Evolutionary conservation across 805 yeast species (phyloP), one percentile per base, ranked within the genome.

Genomic region (Deakozyma indianensis): DNA sequence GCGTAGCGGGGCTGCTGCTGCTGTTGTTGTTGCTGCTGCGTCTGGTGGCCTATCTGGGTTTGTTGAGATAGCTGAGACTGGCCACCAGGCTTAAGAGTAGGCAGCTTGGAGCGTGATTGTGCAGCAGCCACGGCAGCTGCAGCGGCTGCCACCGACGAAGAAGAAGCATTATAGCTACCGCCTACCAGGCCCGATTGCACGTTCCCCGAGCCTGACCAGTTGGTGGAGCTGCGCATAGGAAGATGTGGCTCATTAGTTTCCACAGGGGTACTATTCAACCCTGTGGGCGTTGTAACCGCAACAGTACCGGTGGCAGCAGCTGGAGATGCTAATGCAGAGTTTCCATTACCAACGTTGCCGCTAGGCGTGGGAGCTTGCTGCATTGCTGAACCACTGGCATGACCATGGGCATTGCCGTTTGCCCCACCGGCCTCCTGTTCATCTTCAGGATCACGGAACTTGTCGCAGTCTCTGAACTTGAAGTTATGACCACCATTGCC

Each of bases 401-500:
- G n/a, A n/a, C 22, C 22, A 35, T 21, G 7, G 41, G 22, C 20
- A 16, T n/a, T n/a, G 11, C 22, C 41, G 41, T 7, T 7, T 25
- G 28, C 28, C 28, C 7, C 14, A 25, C 28, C 7, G 28, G 28
- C 14, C 28, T 25, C 28, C 28, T 25, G 28, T 9, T 20, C 24
- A 7, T 38, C 24, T 15, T 21, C 24, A 11, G 24, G 41, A 23
- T 38, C 24, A n/a, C 9, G 21, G 41, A 24, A 27, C 41, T 46
- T 46, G 22, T 46, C 49, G 23, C 52, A 75, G 75, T 42, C 42
- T 43, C 48, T 51, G 35, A 41, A 20, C 56, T 74, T 68, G 53
- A 74, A 32, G 38, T 32, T n/a, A 14, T 7, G 14, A 5, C 18
- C 18, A 20, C 38, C 38, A 20, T n/a, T 82, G 61, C 75, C 80